A percentile compares a stretch with the other conserved stretches of the same genome.
Conservation (phyloP, 257 asterid species). For the Solanum sejunctum region DNA sequence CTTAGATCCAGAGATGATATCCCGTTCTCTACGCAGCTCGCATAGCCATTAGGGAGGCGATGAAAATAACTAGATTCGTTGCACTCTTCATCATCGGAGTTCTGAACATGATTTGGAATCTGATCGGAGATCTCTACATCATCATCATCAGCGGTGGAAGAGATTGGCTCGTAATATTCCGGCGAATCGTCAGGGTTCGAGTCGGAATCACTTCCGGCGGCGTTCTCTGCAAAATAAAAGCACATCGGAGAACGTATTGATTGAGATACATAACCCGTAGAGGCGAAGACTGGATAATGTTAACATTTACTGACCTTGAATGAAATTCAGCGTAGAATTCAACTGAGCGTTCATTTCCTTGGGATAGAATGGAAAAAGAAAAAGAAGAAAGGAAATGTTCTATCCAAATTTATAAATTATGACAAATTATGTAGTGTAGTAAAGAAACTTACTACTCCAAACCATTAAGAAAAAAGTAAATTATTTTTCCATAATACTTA, state of each 20-base stretch:
- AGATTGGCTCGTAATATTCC: slow-evolving; percentile 60
- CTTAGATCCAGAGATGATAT: slow-evolving; percentile 50
- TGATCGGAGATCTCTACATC: slow-evolving; percentile 8
- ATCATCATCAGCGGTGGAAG: slow-evolving; percentile 25
- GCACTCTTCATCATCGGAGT: slow-evolving; percentile 3
- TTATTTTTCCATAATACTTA: too few relatives aligned
- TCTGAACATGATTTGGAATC: neutral
- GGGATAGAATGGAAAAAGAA: neutral
- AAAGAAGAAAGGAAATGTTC: too few relatives aligned
- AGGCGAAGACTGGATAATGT: neutral
- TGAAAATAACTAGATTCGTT: slow-evolving; percentile 11
- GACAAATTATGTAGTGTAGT: too few relatives aligned
- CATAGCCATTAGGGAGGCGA: slow-evolving; percentile 45
- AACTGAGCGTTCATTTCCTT: slow-evolving; percentile 5
- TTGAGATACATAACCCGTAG: neutral
- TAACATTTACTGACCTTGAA: neutral
- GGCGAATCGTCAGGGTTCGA: slow-evolving; percentile 39
- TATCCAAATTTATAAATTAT: too few relatives aligned
- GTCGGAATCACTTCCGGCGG: slow-evolving; percentile 55
- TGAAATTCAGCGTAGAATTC: neutral
- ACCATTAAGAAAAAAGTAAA: too few relatives aligned
- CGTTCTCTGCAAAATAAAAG: slow-evolving; percentile 15
- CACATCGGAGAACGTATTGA: neutral
- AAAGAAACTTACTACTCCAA: too few relatives aligned
- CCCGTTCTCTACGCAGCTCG: slow-evolving; percentile 26